These are phyloP conservation scores for Cylindricascospora bacillispora DNA, from an alignment of 1,139 yeast species.

Conservation along the genomic window DNA sequence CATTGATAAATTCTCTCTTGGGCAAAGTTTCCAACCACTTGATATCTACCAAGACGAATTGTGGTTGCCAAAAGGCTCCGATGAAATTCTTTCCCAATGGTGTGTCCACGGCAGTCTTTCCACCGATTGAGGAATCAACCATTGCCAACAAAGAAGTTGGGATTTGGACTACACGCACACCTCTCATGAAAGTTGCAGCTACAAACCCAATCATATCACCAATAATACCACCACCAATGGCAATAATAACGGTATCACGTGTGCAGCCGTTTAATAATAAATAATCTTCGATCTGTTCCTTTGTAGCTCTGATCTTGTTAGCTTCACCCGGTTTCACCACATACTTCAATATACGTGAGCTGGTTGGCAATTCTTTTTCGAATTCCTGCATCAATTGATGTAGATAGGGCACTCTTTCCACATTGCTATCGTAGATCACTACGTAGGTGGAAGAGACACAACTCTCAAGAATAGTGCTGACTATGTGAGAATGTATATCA, in stretches of 20 bases:
- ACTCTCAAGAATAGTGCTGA: conserved; percentile 47
- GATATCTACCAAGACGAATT: conserved; percentile 77
- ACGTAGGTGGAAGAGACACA: conserved; percentile 85
- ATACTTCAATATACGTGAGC: conserved; percentile 57
- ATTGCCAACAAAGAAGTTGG: conserved; percentile 90
- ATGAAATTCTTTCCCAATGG: conserved; percentile 91
- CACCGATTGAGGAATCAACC: conserved; percentile 99
- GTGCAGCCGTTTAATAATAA: conserved; percentile 81
- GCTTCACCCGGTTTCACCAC: conserved; percentile 89
- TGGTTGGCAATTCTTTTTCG: conserved; percentile 29
- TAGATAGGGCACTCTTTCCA: conserved; percentile 55
- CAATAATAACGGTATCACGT: conserved; percentile 87
- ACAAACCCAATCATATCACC: conserved; percentile 99
- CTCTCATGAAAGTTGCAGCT: conserved; percentile 98
- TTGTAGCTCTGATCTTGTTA: conserved; percentile 76
- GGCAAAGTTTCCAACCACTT: conserved; percentile 82
- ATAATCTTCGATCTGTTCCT: conserved; percentile 89
- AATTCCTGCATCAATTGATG: conserved; percentile 30
- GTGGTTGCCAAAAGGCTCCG: conserved; percentile 98
- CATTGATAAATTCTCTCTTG: conserved; percentile 87
- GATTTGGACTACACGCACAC: conserved; percentile 84
- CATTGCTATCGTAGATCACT: conserved; percentile 74
- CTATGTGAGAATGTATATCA: conserved; percentile 65
- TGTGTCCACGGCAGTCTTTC: conserved; percentile 98
- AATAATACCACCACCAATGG: conserved; percentile 97